Base-by-base conservation (phyloP, 495 filamentous ascomycete species). In the Pyrenopolyporus hunteri region DNA sequence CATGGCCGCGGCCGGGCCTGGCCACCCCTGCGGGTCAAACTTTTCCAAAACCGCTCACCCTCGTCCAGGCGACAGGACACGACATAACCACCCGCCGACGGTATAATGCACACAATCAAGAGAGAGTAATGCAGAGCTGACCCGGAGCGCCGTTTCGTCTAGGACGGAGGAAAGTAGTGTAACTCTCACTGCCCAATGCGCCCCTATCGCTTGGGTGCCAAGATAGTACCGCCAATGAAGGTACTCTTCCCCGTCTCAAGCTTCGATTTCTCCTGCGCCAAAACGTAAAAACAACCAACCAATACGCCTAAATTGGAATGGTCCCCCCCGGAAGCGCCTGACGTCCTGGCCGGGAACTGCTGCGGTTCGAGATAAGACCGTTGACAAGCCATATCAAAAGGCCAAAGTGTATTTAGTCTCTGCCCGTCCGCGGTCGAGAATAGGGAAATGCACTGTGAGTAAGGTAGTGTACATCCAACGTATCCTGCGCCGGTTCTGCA, bases 131-230 rank as follows among this genome's bases (percentile, higher is more conserved):
- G 63, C 57, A 66, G 32, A 57, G 25, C 40, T 61, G 57, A 66
- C 47, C 63, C 57, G 36, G 57, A 57, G 55, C 63, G 52, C 63
- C 63, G 63, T 61, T 61, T 66, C 63, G 57, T 53, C 57, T 59
- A 52, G 60, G 51, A 47, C 43, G 39, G 47, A 42, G 44, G 35
- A 56, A 61, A 61, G 63, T 47, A 66, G 52, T 66, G 63, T 57
- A 66, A 66, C 57, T 66, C 57, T 61, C 35, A 66, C 63, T 66
- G 63, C 63, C 63, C 63, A 66, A 66, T 57, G 28, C 51, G 20
- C 63, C 46, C 50, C 7, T 44, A 65, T 47, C 16, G 57, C 57
- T 66, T 61, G 50, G 53, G 57, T 61, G 63, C 63, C 57, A 66
- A 66, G 63, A 46, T 40, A 48, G 52, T 52, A 57, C 57, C 57